Evolutionary conservation across 495 filamentous ascomycete species (phyloP).

Genomic region (Cryomyces antarcticus): DNA sequence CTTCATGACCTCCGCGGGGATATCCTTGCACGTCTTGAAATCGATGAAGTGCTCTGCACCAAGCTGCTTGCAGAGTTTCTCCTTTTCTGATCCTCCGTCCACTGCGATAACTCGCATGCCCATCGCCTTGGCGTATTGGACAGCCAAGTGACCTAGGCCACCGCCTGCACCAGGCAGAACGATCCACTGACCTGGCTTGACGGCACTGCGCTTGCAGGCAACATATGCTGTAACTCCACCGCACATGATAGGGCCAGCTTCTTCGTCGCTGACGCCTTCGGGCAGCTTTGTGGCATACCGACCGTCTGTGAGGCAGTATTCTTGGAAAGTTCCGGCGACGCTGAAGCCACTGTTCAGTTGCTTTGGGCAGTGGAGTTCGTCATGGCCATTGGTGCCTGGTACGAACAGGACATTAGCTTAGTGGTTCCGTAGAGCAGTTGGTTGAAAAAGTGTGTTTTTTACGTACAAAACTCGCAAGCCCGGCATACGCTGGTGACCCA

Average conservation of each 20-base stretch:
- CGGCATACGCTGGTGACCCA: slow-evolving; percentile 12
- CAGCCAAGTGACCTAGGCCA: slow-evolving; percentile 10
- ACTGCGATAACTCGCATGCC: slow-evolving; percentile 20
- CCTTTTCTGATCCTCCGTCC: slow-evolving; percentile 19
- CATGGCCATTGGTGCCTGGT: slow-evolving; percentile 6
- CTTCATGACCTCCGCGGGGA: slow-evolving; percentile 8
- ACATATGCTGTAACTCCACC: slow-evolving; percentile 17
- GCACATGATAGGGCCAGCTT: slow-evolving; percentile 17
- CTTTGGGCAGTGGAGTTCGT: slow-evolving; percentile 14
- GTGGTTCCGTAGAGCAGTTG: neutral
- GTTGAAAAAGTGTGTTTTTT: neutral
- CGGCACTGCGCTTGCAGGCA: slow-evolving; percentile 11
- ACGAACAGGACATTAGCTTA: neutral
- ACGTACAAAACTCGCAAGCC: slow-evolving; percentile 13
- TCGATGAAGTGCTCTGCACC: slow-evolving; percentile 22
- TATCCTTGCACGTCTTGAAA: slow-evolving; percentile 13
- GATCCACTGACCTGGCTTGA: slow-evolving; percentile 15
- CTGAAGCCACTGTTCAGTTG: slow-evolving; percentile 11
- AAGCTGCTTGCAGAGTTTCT: slow-evolving; percentile 13
- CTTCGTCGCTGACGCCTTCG: slow-evolving; percentile 14
- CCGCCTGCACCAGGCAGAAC: slow-evolving; percentile 15
- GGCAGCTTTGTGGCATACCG: slow-evolving; percentile 12
- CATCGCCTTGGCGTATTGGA: slow-evolving; percentile 19
- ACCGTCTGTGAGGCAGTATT: slow-evolving; percentile 11
- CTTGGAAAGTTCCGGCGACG: slow-evolving; percentile 13